Evolutionary conservation across 257 asterid species (phyloP), one percentile per base, ranked within the genome.

Genomic region (Nemophila menziesii): DNA sequence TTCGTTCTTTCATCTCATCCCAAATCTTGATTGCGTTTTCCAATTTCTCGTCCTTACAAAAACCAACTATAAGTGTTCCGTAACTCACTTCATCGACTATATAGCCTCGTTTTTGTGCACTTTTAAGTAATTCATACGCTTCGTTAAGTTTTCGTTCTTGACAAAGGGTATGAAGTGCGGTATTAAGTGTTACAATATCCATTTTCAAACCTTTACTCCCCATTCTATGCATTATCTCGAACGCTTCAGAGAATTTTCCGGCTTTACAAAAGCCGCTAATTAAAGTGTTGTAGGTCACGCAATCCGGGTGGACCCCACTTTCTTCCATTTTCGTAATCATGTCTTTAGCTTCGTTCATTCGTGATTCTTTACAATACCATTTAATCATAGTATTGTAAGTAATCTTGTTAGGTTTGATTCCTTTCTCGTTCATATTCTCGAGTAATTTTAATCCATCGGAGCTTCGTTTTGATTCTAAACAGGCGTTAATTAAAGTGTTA

Each of bases 31-130:
- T 48, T 46, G 94, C 92, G 57, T 41, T 62, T 12, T 70, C 87
- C 1, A 39, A 36, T 22, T 70, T 72, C 47, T 59, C 73, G 51
- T 72, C 83, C 55, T 70, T 86, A 45, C 73, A 82, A 56, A 67
- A 77, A 24, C 94, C 96, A 48, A 67, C 82, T 38, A 86, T 75
- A 21, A 86, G 69, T 34, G 86, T 79, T 22, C 96, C 93, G 40
- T 79, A 86, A 71, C 93, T 82, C 47, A 86, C 94, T 56, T 79
- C 92, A 54, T 86, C 92, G 5, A 82, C 58, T 48, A 79, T 70
- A 52, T 82, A 86, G 6, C 94, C 94, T 58, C 78, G 72, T 61
- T 63, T 79, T 47, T 36, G 59, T 27, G 93, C 86, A 51, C 60
- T 49, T 7, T 49, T 57, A 52, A 86, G 73, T 51, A 82, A 68